These are phyloP conservation scores for Cryphonectria japonica DNA, from an alignment of 2,329 filamentous ascomycete genomes.

Conservation along the genomic window DNA sequence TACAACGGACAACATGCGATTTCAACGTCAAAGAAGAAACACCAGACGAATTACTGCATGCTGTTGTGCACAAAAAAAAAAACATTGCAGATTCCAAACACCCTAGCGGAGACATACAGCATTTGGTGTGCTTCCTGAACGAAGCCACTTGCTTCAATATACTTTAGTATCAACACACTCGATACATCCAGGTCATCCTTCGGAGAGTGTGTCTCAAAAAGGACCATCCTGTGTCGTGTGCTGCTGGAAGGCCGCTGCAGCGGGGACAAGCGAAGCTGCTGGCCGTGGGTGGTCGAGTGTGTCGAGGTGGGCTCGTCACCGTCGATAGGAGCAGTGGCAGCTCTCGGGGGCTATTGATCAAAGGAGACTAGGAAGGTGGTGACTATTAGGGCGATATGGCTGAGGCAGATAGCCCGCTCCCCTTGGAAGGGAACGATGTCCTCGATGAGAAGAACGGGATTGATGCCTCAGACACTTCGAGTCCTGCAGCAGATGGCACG, in stretches of 20 bases:
- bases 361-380: background rate
- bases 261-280: background rate
- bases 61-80: background rate
- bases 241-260: background rate
- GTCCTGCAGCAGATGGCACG: background rate
- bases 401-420: constrained; percentile 3
- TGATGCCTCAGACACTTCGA: background rate
- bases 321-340: background rate
- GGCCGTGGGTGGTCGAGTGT: background rate
- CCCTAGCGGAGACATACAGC: background rate
- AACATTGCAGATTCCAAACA: background rate
- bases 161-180: background rate
- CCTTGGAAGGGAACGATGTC: background rate
- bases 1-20: background rate
- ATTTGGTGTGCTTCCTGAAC: background rate
- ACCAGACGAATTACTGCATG: background rate
- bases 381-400: constrained; percentile 4
- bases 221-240: background rate
- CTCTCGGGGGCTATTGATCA: background rate
- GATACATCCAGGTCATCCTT: background rate
- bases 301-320: background rate
- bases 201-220: background rate
- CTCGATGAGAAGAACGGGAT: constrained; percentile 3
- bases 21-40: too few relatives aligned
- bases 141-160: background rate